These are phyloP conservation scores for Paraconiothyrium sp. DNA, from an alignment of 2,329 filamentous ascomycete species.

Conservation along the genomic window DNA sequence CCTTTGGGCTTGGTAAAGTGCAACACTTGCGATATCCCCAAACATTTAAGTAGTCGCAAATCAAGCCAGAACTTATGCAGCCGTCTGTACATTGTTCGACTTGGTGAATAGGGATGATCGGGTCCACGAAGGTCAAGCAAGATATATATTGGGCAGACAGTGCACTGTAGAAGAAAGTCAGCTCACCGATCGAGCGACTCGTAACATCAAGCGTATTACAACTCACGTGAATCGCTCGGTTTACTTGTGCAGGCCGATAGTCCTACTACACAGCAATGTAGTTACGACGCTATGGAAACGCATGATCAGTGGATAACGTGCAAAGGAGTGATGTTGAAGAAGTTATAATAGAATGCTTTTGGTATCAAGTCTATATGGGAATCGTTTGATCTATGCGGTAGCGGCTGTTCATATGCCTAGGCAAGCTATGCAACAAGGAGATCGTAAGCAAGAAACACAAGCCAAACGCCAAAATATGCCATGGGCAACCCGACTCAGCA, in stretches of 20 bases:
- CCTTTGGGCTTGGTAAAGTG: background rate
- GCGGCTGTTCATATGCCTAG: constrained; percentile 5
- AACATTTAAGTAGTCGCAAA: too few species aligned
- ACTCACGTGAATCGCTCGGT: background rate
- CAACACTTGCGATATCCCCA: too few species aligned
- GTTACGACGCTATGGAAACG: background rate
- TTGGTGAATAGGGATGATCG: too few species aligned
- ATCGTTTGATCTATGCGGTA: constrained; percentile 17
- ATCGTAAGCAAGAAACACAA: background rate
- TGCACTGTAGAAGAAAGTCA: too few species aligned
- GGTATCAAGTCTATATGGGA: constrained; percentile 20
- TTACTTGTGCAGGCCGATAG: too few species aligned
- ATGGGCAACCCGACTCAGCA: constrained; percentile 11
- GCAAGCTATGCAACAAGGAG: constrained; percentile 19
- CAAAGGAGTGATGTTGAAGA: background rate
- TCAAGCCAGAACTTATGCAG: too few species aligned
- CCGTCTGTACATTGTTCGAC: too few species aligned
- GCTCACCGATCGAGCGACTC: too few species aligned
- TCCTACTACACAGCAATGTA: background rate
- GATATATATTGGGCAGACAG: too few species aligned
- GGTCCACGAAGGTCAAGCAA: too few species aligned
- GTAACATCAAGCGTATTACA: background rate
- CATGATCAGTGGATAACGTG: too few species aligned
- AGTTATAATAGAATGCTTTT: constrained; percentile 13
- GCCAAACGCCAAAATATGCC: constrained; percentile 14